Evolutionary conservation across 2,329 filamentous ascomycete species (phyloP).

Genomic region (Fusarium tricinctum): DNA sequence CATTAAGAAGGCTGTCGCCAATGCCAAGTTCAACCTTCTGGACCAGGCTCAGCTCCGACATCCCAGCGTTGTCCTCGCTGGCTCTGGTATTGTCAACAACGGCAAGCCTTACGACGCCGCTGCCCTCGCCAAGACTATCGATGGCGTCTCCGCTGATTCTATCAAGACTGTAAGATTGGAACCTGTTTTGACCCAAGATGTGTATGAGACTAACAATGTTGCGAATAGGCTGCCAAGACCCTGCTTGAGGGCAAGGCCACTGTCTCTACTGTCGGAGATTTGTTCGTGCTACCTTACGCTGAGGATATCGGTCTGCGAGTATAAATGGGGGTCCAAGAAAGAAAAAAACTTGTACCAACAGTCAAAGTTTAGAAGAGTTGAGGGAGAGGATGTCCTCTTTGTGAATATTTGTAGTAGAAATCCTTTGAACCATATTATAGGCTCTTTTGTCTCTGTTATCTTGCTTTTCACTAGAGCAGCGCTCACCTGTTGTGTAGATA

Average conservation of each 20-base stretch:
- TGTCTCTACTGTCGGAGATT: slow-evolving; percentile 90
- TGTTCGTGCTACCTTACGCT: slow-evolving; percentile 90
- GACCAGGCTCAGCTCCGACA: slow-evolving; percentile 84
- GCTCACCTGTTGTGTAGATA: slow-evolving; percentile 1
- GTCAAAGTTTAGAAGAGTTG: slow-evolving; percentile 57
- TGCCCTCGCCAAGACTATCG: slow-evolving; percentile 82
- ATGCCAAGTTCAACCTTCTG: slow-evolving; percentile 92
- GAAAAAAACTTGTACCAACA: slow-evolving; percentile 61
- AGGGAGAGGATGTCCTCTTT: slow-evolving; percentile 56
- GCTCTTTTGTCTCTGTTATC: slow-evolving; percentile 26
- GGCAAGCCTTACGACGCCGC: slow-evolving; percentile 88
- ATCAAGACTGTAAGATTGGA: slow-evolving; percentile 81
- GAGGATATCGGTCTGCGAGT: slow-evolving; percentile 95
- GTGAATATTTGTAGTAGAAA: slow-evolving; percentile 64
- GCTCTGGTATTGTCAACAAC: slow-evolving; percentile 84
- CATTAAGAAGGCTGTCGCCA: slow-evolving; percentile 89
- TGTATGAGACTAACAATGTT: slow-evolving; percentile 44
- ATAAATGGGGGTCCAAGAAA: slow-evolving; percentile 69
- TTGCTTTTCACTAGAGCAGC: slow-evolving; percentile 11
- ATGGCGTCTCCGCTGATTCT: slow-evolving; percentile 84
- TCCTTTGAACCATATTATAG: slow-evolving; percentile 51
- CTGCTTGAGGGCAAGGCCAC: slow-evolving; percentile 90
- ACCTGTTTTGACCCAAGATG: slow-evolving; percentile 40
- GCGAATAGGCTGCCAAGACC: slow-evolving; percentile 82
- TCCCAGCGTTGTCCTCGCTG: slow-evolving; percentile 84